Conservation (phyloP, 2,329 filamentous ascomycete genomes). For the Ceratocystis papillata region DNA sequence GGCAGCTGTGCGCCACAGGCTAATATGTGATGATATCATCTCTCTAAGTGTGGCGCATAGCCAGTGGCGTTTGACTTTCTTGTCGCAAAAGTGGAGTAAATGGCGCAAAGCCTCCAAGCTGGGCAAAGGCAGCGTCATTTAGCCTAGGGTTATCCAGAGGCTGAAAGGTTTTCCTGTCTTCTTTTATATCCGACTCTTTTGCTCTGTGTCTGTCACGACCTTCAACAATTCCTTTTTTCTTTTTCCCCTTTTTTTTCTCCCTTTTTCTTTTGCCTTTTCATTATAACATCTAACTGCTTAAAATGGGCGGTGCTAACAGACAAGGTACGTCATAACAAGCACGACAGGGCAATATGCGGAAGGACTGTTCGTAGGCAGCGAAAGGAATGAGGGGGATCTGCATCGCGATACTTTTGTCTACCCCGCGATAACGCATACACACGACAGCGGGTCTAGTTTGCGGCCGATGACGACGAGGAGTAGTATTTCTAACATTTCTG, state of each 20-base stretch:
- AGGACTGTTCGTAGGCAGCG: neutral
- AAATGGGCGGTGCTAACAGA: slow-evolving; percentile 57
- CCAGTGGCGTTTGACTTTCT: neutral
- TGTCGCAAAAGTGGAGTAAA: neutral
- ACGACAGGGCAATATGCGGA: neutral
- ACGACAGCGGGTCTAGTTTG: neutral
- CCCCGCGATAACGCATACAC: slow-evolving; percentile 2
- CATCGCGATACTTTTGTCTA: neutral
- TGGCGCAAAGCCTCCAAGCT: slow-evolving; percentile 2
- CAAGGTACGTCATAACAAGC: slow-evolving; percentile 41
- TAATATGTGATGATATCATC: neutral
- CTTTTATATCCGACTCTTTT: slow-evolving; percentile 5
- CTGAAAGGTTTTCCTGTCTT: slow-evolving; percentile 12
- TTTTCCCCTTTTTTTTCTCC: slow-evolving; percentile 7
- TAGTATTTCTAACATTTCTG: slow-evolving; percentile 10
- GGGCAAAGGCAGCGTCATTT: neutral
- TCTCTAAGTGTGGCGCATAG: neutral
- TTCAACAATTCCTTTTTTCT: slow-evolving; percentile 2
- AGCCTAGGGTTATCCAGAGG: slow-evolving; percentile 15
- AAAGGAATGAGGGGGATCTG: slow-evolving; percentile 3
- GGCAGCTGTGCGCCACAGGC: neutral
- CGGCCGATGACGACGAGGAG: neutral
- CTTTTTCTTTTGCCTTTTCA: slow-evolving; percentile 2
- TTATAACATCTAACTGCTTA: slow-evolving; percentile 27
- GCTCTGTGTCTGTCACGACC: neutral